Percentiles rank a stretch among this genome's conserved stretches.
Conservation (phyloP, 768 basidiomycete species). For the Mycena chlorophos region DNA sequence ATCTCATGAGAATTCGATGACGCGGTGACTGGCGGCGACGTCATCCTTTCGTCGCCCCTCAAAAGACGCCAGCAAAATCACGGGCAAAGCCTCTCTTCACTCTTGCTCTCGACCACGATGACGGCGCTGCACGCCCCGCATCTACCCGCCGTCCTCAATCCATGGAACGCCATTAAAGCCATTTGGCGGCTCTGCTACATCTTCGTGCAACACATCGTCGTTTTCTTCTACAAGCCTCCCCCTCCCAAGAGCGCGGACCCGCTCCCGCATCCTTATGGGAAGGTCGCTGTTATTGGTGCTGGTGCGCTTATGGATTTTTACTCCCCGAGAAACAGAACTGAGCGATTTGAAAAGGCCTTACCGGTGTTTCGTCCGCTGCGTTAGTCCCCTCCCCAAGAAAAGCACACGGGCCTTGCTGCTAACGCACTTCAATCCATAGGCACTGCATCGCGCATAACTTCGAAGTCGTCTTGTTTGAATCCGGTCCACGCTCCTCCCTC, state of each 20-base stretch:
- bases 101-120: slow-evolving; percentile 3
- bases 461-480: slow-evolving; percentile 52
- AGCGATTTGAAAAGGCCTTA: slow-evolving; percentile 26
- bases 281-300: slow-evolving; percentile 52
- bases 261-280: slow-evolving; percentile 36
- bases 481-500: slow-evolving; percentile 27
- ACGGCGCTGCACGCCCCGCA: too few relatives aligned
- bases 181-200: slow-evolving; percentile 34
- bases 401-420: neutral
- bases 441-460: slow-evolving; percentile 53
- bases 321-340: neutral
- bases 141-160: slow-evolving; percentile 3
- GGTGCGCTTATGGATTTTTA: slow-evolving; percentile 25
- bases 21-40: too few relatives aligned
- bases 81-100: neutral
- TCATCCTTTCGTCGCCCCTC: neutral
- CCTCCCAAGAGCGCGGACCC: slow-evolving; percentile 26
- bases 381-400: slow-evolving; percentile 20
- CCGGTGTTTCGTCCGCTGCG: slow-evolving; percentile 54
- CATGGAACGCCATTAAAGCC: slow-evolving; percentile 11
- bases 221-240: slow-evolving; percentile 43
- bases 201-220: slow-evolving; percentile 36
- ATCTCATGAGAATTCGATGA: too few relatives aligned
- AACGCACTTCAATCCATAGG: slow-evolving; percentile 16
- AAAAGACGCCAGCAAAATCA: neutral